Percentiles rank a stretch among this genome's conserved stretches.
Evolutionary conservation across 2,329 filamentous ascomycete species (phyloP).

Genomic region (Talaromyces sp.): DNA sequence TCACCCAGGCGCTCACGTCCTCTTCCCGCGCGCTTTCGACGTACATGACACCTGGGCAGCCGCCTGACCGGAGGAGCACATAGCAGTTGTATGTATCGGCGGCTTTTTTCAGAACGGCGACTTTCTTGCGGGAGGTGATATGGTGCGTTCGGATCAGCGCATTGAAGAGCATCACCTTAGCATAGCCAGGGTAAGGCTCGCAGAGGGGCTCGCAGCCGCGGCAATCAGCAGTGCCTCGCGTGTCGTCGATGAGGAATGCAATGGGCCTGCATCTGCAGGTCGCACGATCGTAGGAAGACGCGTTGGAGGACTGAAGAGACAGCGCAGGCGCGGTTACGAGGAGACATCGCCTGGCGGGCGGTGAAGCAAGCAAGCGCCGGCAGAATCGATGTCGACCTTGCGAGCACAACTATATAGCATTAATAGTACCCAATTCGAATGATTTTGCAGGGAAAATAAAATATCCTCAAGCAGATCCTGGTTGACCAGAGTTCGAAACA

Average conservation of each 20-base stretch:
- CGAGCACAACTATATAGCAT: not conserved
- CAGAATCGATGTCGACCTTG: not conserved
- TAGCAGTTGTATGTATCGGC: constrained; percentile 57
- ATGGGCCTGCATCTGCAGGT: not conserved
- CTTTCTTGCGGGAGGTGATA: constrained; percentile 75
- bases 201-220: not conserved
- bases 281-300: not conserved
- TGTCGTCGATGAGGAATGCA: not conserved
- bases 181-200: not conserved
- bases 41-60: constrained; percentile 73
- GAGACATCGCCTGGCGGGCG: not conserved
- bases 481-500: not conserved
- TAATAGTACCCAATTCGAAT: not conserved
- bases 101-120: constrained; percentile 59
- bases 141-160: constrained; percentile 73
- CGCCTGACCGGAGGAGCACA: constrained; percentile 62
- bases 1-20: constrained; percentile 60
- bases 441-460: not conserved
- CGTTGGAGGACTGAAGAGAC: not conserved
- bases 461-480: not conserved
- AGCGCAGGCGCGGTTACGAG: not conserved
- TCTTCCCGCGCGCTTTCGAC: constrained; percentile 56
- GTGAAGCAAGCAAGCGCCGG: not conserved
- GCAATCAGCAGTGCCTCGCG: not conserved
- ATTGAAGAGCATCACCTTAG: constrained; percentile 30